These are phyloP conservation scores for Hamamelis virginiana DNA, from an alignment of 164 flowering plant species.

Conservation along the genomic window DNA sequence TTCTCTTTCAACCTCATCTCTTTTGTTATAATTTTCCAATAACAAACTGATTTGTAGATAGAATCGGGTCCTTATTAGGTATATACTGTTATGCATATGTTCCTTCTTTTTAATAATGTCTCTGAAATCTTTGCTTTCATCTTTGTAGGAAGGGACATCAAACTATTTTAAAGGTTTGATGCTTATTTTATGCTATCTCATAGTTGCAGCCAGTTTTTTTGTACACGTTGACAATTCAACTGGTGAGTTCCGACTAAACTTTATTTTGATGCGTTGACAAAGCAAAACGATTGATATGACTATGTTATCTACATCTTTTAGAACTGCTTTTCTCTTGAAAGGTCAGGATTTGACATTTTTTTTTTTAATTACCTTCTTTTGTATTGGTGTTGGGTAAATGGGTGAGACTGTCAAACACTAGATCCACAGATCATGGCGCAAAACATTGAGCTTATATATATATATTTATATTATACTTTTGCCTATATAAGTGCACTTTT, in stretches of 20 bases:
- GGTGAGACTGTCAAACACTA: not conserved
- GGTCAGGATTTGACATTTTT: not conserved
- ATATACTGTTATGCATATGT: not conserved
- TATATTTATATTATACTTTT: no score
- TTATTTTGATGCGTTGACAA: not conserved
- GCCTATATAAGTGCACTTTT: no score
- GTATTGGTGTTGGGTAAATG: not conserved
- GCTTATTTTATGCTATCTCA: slow-evolving; percentile 67
- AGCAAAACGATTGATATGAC: not conserved
- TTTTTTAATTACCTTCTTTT: not conserved
- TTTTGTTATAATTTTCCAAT: no score
- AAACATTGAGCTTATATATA: no score
- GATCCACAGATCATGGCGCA: not conserved
- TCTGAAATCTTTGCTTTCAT: slow-evolving; percentile 1
- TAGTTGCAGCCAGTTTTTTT: slow-evolving; percentile 73
- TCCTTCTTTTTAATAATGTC: not conserved
- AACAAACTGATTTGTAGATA: no score
- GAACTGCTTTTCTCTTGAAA: not conserved
- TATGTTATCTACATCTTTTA: not conserved
- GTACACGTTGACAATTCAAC: slow-evolving; percentile 48
- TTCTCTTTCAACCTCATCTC: no score
- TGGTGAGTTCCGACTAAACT: slow-evolving; percentile 26
- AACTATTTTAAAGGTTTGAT: slow-evolving; percentile 58
- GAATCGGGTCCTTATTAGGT: no score
- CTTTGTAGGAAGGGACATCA: slow-evolving; percentile 53